Evolutionary conservation across 1,284 basidiomycete genomes (phyloP).

Genomic region (Malassezia sympodialis): DNA sequence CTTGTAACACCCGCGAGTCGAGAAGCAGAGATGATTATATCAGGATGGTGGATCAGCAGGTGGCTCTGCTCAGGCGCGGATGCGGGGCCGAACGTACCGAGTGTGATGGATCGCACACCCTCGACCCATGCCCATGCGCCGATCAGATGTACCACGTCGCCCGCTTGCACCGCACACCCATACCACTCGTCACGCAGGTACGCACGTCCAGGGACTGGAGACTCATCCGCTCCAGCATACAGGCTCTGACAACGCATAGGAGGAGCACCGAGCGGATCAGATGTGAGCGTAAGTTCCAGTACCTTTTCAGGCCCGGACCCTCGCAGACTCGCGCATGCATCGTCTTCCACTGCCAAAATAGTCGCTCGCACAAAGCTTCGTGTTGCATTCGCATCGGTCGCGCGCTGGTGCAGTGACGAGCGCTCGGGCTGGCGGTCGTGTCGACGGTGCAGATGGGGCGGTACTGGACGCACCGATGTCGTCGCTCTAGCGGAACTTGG

Average conservation of each 20-base stretch:
- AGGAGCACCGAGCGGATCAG: neutral
- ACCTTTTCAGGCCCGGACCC: slow-evolving; percentile 8
- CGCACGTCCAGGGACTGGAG: slow-evolving; percentile 10
- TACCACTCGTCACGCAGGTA: slow-evolving; percentile 36
- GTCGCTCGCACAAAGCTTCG: slow-evolving; percentile 7
- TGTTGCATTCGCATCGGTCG: neutral
- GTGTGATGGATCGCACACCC: slow-evolving; percentile 9
- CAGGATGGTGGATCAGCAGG: slow-evolving; percentile 41
- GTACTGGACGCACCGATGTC: too few species aligned
- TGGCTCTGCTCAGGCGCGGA: slow-evolving; percentile 16
- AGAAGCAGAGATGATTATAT: slow-evolving; percentile 37
- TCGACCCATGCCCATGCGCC: slow-evolving; percentile 19
- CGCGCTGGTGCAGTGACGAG: neutral
- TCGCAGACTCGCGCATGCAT: neutral
- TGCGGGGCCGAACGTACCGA: slow-evolving; percentile 4
- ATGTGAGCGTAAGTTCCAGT: slow-evolving; percentile 1
- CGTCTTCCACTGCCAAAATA: neutral
- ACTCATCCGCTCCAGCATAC: neutral
- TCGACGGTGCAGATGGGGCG: too few species aligned
- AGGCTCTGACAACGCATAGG: neutral
- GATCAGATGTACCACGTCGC: slow-evolving; percentile 29
- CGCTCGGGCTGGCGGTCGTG: too few species aligned
- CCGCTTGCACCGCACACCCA: slow-evolving; percentile 18
- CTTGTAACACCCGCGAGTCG: slow-evolving; percentile 33
- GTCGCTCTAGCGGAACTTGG: too few species aligned